Conservation (phyloP, 208 protist genomes). For the Trichomonas gallinae region DNA sequence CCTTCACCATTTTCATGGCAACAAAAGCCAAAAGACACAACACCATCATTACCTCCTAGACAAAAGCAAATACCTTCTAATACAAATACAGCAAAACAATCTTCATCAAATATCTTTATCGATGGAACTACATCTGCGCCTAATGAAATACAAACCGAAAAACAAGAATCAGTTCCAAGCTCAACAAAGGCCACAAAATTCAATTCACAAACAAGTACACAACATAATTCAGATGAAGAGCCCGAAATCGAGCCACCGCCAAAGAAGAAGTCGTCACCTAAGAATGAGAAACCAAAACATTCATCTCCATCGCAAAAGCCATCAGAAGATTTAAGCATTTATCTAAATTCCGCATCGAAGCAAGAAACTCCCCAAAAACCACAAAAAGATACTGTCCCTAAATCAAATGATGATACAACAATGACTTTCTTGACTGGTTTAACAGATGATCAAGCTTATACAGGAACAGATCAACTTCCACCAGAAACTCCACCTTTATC, state of each 20-base stretch:
- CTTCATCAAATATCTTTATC: neutral
- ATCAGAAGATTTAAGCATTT: neutral
- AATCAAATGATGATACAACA: neutral
- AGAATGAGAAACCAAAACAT: neutral
- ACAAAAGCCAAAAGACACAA: neutral
- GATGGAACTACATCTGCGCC: neutral
- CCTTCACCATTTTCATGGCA: neutral
- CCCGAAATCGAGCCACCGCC: neutral
- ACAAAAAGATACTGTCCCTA: neutral
- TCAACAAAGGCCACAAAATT: neutral
- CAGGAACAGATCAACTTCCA: neutral
- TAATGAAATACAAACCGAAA: neutral
- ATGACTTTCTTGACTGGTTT: neutral
- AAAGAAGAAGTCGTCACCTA: neutral
- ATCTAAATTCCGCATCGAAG: neutral
- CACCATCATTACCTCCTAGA: neutral
- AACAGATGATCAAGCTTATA: neutral
- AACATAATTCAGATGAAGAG: neutral
- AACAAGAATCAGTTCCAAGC: neutral
- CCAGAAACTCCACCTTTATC: neutral
- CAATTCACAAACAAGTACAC: neutral
- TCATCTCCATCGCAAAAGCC: neutral
- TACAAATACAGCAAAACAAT: neutral
- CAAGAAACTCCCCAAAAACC: neutral
- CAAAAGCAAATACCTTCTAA: neutral